Percentiles rank a stretch among this genome's conserved stretches.
These are phyloP conservation scores for Fonsecaea monophora DNA, from an alignment of 2,329 filamentous ascomycete species.

Conservation along the genomic window DNA sequence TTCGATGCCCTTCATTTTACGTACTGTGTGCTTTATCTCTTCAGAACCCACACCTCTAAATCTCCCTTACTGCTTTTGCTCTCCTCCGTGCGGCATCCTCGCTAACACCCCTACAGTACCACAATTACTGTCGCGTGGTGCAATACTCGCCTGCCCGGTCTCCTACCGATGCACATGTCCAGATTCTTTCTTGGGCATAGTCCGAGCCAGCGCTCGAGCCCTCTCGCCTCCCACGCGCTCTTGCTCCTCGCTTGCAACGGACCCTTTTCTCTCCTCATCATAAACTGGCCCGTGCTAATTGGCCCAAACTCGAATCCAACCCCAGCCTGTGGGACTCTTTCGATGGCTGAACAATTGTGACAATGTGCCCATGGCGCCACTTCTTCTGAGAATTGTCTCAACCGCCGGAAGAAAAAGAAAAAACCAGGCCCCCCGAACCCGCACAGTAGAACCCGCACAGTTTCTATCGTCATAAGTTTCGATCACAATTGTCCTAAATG, in stretches of 20 bases:
- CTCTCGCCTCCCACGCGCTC: neutral
- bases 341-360: neutral
- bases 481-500: neutral
- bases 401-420: neutral
- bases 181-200: constrained; percentile 21
- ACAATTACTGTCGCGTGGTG: constrained; percentile 12
- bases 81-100: neutral
- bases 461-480: neutral
- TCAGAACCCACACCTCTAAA: neutral
- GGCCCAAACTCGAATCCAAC: neutral
- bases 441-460: no score
- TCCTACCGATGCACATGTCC: constrained; percentile 21
- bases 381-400: constrained; percentile 3
- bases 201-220: neutral
- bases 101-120: neutral
- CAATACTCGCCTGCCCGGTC: constrained; percentile 5
- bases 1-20: no score
- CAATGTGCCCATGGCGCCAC: no score
- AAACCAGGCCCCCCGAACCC: neutral
- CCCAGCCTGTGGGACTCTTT: constrained; percentile 1
- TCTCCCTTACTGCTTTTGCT: neutral
- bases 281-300: neutral
- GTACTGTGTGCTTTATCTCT: neutral
- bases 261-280: constrained; percentile 1
- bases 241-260: neutral